These are phyloP conservation scores for Penicillium sp. DNA, from an alignment of 2,329 filamentous ascomycete species.

Conservation along the genomic window DNA sequence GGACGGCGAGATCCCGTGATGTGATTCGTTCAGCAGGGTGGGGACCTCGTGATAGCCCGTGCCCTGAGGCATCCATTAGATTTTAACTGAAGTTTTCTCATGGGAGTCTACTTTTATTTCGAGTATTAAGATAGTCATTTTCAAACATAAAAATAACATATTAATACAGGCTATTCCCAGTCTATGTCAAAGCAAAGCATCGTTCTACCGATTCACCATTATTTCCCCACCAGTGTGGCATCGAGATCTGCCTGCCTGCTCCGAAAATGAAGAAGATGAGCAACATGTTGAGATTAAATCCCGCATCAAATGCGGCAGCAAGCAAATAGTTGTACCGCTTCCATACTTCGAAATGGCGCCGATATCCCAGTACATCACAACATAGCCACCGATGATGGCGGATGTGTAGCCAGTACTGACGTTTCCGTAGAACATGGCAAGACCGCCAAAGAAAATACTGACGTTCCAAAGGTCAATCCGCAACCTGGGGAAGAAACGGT, in stretches of 20 bases:
- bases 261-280: constrained; percentile 62
- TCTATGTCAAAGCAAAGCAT: constrained; percentile 54
- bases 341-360: constrained; percentile 58
- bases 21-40: constrained; percentile 19
- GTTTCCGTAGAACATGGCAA: constrained; percentile 61
- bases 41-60: constrained; percentile 17
- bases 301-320: constrained; percentile 62
- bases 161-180: not conserved
- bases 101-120: not conserved
- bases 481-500: constrained; percentile 53
- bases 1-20: constrained; percentile 13
- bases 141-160: too few relatives aligned
- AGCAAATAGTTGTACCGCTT: constrained; percentile 62
- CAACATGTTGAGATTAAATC: constrained; percentile 62
- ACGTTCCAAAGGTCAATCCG: constrained; percentile 61
- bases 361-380: constrained; percentile 61
- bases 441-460: constrained; percentile 61
- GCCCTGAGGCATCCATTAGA: constrained; percentile 13
- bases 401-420: constrained; percentile 60
- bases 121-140: too few relatives aligned
- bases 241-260: constrained; percentile 55
- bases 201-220: constrained; percentile 55
- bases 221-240: constrained; percentile 67
- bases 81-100: not conserved
- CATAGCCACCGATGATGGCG: constrained; percentile 58